Evolutionary conservation across 371 early-diverging fungal species (phyloP).

Genomic region (Nematocida minor): DNA sequence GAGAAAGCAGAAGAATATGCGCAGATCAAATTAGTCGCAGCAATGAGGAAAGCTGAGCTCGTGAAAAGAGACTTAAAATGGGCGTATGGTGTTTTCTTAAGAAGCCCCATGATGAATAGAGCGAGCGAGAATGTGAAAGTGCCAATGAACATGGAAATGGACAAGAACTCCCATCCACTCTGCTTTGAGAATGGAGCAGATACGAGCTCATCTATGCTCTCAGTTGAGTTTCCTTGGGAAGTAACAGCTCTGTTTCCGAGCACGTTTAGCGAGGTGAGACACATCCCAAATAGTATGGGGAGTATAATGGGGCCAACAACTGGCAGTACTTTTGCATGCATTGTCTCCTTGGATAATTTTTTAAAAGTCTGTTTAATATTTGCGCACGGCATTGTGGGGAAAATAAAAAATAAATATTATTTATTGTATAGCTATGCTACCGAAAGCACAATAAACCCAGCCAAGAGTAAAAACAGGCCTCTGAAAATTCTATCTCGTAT

Average conservation of each 20-base stretch:
- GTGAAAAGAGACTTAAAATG: conserved; percentile 14
- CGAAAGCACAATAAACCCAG: conserved; percentile 40
- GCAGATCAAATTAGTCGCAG: not conserved
- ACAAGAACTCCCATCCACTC: not conserved
- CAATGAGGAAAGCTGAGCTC: not conserved
- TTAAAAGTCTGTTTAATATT: not conserved
- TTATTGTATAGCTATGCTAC: conserved; percentile 28
- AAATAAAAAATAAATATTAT: not conserved
- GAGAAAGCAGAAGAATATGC: not conserved
- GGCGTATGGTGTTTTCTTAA: not conserved
- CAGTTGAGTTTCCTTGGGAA: too few species aligned
- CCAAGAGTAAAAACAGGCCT: conserved; percentile 13
- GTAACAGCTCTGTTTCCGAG: not conserved
- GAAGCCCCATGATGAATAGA: not conserved
- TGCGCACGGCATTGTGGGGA: too few species aligned
- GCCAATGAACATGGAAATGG: not conserved
- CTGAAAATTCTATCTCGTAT: conserved; percentile 8
- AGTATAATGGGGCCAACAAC: conserved; percentile 1
- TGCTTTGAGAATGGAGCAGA: not conserved
- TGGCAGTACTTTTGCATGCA: not conserved
- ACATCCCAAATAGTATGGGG: conserved; percentile 46
- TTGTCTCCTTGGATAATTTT: not conserved
- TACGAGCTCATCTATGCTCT: not conserved
- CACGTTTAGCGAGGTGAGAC: not conserved
- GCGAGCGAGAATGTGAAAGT: not conserved